Conservation (phyloP, 2,329 filamentous ascomycete species). For the Talaromyces pinophilus region DNA sequence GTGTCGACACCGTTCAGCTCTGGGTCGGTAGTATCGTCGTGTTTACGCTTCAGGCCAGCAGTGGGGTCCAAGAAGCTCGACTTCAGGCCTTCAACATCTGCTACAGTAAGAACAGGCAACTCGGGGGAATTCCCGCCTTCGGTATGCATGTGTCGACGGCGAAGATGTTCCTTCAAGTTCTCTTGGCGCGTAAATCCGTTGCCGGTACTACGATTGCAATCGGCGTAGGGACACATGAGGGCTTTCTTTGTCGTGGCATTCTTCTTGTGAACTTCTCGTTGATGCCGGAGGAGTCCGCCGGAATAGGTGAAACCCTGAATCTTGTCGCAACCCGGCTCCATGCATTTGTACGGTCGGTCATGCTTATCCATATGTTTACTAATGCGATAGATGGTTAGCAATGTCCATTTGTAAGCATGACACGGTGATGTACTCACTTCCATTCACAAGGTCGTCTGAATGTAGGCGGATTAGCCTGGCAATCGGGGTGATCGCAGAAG, state of each 20-base stretch:
- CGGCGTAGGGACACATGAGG: constrained; percentile 78
- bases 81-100: constrained; percentile 35
- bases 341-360: constrained; percentile 87
- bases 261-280: constrained; percentile 90
- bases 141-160: constrained; percentile 73
- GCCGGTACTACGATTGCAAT: constrained; percentile 85
- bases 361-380: constrained; percentile 99
- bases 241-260: constrained; percentile 85
- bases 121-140: constrained; percentile 37
- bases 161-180: constrained; percentile 89
- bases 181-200: constrained; percentile 91
- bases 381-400: constrained; percentile 12
- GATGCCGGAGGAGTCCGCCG: constrained; percentile 82
- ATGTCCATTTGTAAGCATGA: neutral
- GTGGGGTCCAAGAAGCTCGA: constrained; percentile 33
- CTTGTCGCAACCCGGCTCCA: constrained; percentile 80
- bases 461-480: constrained; percentile 62
- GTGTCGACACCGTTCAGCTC: constrained; percentile 31
- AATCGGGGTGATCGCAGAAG: constrained; percentile 70
- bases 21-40: constrained; percentile 17
- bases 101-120: constrained; percentile 33
- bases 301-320: constrained; percentile 94
- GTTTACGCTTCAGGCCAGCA: constrained; percentile 37
- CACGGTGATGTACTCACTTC: constrained; percentile 65
- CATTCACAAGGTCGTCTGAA: constrained; percentile 89